phyloP scores from a whole-genome alignment of 805 yeast genomes.

The Cyberlindnera petersonii region DNA sequence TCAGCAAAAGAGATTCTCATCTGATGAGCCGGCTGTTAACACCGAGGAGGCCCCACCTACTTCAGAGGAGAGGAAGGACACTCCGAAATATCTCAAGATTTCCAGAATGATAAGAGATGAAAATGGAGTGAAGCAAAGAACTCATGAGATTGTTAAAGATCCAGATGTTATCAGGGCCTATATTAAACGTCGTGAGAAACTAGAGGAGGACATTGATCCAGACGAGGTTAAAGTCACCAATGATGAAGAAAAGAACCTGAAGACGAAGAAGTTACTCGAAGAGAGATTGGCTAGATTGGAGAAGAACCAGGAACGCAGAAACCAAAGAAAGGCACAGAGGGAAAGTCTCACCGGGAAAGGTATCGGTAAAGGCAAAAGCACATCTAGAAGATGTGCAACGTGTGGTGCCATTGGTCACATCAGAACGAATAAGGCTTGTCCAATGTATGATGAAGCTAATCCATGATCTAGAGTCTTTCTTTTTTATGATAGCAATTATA shows the following conservation, averaged over 20 bases:
- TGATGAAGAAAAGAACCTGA: constrained; percentile 78
- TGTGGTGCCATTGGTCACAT: constrained; percentile 97
- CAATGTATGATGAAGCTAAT: constrained; percentile 60
- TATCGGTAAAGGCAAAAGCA: constrained; percentile 32
- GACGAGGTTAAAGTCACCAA: constrained; percentile 74
- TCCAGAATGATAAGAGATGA: constrained; percentile 78
- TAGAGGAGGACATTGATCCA: constrained; percentile 62
- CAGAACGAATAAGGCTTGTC: constrained; percentile 84
- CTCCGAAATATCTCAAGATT: constrained; percentile 49
- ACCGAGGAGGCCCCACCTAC: constrained; percentile 30
- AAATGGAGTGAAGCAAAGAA: constrained; percentile 81
- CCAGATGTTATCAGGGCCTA: constrained; percentile 86
- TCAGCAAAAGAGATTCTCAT: constrained; percentile 60
- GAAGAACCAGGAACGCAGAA: constrained; percentile 65
- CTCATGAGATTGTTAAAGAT: constrained; percentile 72
- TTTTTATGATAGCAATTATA: no score
- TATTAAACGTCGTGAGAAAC: constrained; percentile 60
- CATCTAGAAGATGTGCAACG: constrained; percentile 81
- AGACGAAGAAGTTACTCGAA: constrained; percentile 71
- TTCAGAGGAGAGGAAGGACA: constrained; percentile 1
- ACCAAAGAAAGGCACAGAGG: constrained; percentile 51
- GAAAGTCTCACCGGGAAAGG: constrained; percentile 30
- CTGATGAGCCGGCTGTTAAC: constrained; percentile 17
- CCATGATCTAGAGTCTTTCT: no score
- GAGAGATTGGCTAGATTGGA: constrained; percentile 81